phyloP scores from a whole-genome alignment of 495 filamentous ascomycete genomes.

The Xylaria sp. region DNA sequence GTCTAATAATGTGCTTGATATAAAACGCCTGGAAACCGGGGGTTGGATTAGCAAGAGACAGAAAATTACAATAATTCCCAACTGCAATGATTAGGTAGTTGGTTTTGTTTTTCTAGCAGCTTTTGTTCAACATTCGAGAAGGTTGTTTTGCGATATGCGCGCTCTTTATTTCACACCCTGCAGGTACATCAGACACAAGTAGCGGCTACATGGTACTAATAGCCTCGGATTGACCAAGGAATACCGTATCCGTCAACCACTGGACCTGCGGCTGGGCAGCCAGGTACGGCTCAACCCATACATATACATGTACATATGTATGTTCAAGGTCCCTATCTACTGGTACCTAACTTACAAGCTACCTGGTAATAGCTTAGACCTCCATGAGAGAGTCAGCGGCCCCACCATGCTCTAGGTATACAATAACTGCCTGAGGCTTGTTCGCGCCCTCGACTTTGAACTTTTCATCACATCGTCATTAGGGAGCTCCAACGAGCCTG shows the following conservation, averaged over 20 bases:
- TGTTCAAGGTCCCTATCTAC: neutral
- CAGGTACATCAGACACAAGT: neutral
- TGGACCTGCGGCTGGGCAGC: neutral
- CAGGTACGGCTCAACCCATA: neutral
- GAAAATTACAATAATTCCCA: neutral
- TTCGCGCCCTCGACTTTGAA: constrained; percentile 9
- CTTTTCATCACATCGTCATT: constrained; percentile 29
- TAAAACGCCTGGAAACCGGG: neutral
- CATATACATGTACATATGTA: neutral
- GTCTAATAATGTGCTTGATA: neutral
- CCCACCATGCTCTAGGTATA: constrained; percentile 18
- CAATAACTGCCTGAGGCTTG: constrained; percentile 21
- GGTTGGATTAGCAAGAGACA: neutral
- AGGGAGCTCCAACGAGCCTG: constrained; percentile 13
- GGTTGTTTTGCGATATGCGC: neutral
- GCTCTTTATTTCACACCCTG: neutral
- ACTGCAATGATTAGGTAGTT: neutral
- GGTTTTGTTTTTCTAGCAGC: neutral
- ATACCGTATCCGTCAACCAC: neutral
- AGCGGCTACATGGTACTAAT: neutral
- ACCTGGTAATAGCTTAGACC: constrained; percentile 1
- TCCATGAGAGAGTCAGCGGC: constrained; percentile 1
- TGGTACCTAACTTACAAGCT: neutral
- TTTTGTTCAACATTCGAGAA: neutral
- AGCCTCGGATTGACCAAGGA: neutral